Evolutionary conservation across 176 grass and related monocot genomes (phyloP), one percentile per base, ranked within the genome.

Genomic region (Bonia amplexicaulis): DNA sequence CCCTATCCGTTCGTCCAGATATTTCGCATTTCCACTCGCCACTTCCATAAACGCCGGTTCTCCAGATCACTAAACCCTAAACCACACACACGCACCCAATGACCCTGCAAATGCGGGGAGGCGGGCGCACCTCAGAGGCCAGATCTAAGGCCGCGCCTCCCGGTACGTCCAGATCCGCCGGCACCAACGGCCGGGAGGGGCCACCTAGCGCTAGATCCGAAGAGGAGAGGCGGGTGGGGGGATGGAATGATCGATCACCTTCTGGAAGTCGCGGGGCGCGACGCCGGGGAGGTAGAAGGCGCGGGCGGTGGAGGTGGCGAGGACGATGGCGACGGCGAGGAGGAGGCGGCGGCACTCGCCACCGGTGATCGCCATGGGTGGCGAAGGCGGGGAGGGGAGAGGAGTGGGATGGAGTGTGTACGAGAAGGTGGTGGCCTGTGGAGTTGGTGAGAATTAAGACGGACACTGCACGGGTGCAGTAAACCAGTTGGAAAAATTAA

Each of bases 251-350:
- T 35, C 55, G 16, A 82, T 88, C 46, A 95, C 93, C 90, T 88
- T 92, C 79, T 86, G 90, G 80, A 92, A 86, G 87, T 95, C 90
- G 55, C 88, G 93, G 22, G 93, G 93, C 23, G 93, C 88, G 26
- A 95, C 93, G 71, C 93, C 93, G 58, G 93, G 93, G 51, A 95
- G 90, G 88, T 95, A 95, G 93, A 95, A 95, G 75, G 83, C 93
- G 71, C 45, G 20, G 27, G 83, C 74, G n/a, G 88, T 82, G 31
- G 60, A 41, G 61, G 70, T 16, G 31, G 77, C 48, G 2, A 85
- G 55, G 52, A 85, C 31, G 29, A 76, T 6, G 76, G 51, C 69
- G 22, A 66, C 69, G 12, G 66, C 0, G 44, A 82, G 48, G 58
- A 81, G 19, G 31, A 66, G 73, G 51, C 49, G 2, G 40, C 47